Conservation (phyloP, 176 grass and related monocot genomes). For the Carex cristatella region DNA sequence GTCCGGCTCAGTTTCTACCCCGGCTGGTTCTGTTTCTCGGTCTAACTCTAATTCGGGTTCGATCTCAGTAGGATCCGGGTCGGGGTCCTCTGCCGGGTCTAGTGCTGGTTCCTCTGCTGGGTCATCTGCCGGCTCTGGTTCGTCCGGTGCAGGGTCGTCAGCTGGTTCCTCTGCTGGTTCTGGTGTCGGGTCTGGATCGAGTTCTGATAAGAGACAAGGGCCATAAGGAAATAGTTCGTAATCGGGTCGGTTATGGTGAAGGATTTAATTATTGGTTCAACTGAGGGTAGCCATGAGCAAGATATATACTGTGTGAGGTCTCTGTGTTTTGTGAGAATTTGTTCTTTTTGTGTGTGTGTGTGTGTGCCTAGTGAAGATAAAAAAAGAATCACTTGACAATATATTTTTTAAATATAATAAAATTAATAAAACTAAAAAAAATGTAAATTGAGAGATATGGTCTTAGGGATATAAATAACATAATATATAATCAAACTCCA, state of each 20-base stretch:
- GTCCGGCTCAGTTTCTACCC: constrained; percentile 12
- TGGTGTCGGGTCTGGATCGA: not conserved
- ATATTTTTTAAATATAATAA: too few species aligned
- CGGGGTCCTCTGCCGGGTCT: constrained; percentile 38
- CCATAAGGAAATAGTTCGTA: not conserved
- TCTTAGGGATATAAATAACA: too few species aligned
- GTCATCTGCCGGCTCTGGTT: constrained; percentile 18
- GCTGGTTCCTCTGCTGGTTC: constrained; percentile 37
- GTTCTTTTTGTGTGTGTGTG: too few species aligned
- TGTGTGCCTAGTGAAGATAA: too few species aligned
- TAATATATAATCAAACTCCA: too few species aligned
- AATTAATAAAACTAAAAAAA: too few species aligned
- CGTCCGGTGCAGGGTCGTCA: constrained; percentile 26
- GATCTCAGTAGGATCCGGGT: constrained; percentile 15
- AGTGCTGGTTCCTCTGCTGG: constrained; percentile 31
- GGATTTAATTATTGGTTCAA: constrained; percentile 29
- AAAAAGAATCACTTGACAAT: too few species aligned
- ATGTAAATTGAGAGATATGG: too few species aligned
- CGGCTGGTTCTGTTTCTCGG: constrained; percentile 16
- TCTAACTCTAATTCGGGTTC: constrained; percentile 28
- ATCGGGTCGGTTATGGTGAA: not conserved
- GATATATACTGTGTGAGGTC: too few species aligned
- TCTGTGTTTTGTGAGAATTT: too few species aligned
- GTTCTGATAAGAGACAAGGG: constrained; percentile 19
- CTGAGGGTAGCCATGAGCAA: not conserved